phyloP scores from a whole-genome alignment of 108 stramenopile genomes.

The Fragilaria radians region DNA sequence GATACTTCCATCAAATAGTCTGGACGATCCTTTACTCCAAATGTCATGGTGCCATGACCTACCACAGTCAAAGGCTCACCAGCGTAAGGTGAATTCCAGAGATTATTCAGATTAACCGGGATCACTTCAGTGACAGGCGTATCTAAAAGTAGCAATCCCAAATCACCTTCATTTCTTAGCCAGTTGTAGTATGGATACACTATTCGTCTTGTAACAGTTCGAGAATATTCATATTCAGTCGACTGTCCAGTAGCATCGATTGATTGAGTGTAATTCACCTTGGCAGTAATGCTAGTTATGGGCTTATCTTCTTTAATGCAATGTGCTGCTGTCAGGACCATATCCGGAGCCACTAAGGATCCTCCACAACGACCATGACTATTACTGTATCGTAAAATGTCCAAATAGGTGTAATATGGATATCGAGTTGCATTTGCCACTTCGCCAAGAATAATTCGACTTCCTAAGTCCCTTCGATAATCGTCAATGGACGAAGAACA shows the following conservation, averaged over 20 bases:
- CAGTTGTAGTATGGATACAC: neutral
- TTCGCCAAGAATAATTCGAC: constrained; percentile 7
- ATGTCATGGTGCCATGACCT: neutral
- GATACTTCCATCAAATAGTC: neutral
- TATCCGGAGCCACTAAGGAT: neutral
- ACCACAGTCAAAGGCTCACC: neutral
- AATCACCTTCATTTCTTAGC: neutral
- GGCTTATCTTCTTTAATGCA: constrained; percentile 5
- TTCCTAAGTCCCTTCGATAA: too few relatives aligned
- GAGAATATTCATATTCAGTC: neutral
- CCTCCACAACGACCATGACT: neutral
- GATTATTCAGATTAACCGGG: neutral
- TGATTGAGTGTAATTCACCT: neutral
- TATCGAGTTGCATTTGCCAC: constrained; percentile 1
- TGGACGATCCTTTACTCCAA: neutral
- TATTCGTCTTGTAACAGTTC: neutral
- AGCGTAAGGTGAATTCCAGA: neutral
- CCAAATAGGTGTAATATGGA: constrained; percentile 1
- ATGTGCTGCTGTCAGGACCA: constrained; percentile 8
- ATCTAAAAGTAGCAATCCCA: neutral
- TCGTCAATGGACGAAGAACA: too few relatives aligned
- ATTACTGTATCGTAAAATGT: neutral
- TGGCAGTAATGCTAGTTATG: neutral
- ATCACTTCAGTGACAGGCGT: neutral
- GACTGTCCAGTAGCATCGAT: neutral